These are phyloP conservation scores for Microdochium nivale DNA, from an alignment of 2,329 filamentous ascomycete species.

Conservation along the genomic window DNA sequence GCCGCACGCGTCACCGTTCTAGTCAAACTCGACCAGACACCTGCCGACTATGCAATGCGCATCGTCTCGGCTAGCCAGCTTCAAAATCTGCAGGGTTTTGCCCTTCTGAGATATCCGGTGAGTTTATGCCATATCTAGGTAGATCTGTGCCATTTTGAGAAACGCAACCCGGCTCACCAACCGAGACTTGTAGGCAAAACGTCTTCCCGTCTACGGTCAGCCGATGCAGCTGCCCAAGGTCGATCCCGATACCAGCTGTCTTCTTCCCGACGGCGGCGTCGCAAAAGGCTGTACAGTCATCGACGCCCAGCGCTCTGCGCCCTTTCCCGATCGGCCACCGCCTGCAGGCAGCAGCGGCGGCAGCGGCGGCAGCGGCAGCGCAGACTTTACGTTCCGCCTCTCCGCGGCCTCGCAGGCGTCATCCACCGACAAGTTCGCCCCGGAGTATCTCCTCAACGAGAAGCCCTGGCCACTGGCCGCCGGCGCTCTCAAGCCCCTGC, in stretches of 20 bases:
- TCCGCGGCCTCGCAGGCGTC: conserved; percentile 2
- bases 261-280: conserved; percentile 7
- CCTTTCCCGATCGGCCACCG: conserved; percentile 5
- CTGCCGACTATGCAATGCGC: conserved; percentile 12
- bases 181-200: neutral
- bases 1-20: conserved; percentile 11
- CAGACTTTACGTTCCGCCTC: conserved; percentile 7
- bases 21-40: conserved; percentile 8
- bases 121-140: too few species aligned
- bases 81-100: conserved; percentile 14
- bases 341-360: neutral
- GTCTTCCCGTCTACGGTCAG: conserved; percentile 5
- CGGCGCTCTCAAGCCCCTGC: conserved; percentile 7
- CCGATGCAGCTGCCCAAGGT: conserved; percentile 9
- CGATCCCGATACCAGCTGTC: conserved; percentile 5
- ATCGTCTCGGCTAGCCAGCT: conserved; percentile 12
- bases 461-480: conserved; percentile 6
- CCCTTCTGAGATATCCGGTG: conserved; percentile 10
- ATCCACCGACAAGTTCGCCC: conserved; percentile 2
- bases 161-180: neutral
- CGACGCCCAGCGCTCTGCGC: conserved; percentile 3
- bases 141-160: too few species aligned
- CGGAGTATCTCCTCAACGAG: conserved; percentile 4
- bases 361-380: neutral
- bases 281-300: conserved; percentile 5